Conservation (phyloP, 2,329 filamentous ascomycete genomes). For the Xylariaceae sp. region DNA sequence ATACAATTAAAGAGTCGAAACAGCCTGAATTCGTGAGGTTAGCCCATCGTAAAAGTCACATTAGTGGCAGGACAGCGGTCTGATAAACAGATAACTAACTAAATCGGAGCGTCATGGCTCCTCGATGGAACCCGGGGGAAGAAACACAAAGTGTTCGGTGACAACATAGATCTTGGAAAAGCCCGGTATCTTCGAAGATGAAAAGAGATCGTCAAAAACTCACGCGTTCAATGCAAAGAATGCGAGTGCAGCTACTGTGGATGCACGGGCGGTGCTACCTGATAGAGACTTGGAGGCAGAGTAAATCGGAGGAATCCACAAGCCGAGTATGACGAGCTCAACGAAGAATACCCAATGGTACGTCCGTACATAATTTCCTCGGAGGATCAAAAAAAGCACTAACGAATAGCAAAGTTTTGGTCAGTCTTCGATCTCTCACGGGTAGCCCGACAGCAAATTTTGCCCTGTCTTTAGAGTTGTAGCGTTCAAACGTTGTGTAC, state of each 20-base stretch:
- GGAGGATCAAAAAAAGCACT: slow-evolving; percentile 25
- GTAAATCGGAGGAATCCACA: slow-evolving; percentile 29
- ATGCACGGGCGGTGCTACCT: background rate
- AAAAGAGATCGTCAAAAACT: background rate
- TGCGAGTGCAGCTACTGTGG: slow-evolving; percentile 25
- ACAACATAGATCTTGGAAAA: too few species aligned
- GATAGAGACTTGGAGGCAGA: slow-evolving; percentile 15
- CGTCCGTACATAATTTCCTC: slow-evolving; percentile 32
- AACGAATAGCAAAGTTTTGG: too few species aligned
- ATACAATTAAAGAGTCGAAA: slow-evolving; percentile 35
- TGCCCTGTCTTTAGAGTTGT: too few species aligned
- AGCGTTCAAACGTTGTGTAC: too few species aligned
- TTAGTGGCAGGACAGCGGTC: too few species aligned
- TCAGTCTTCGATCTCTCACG: too few species aligned
- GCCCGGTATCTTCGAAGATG: background rate
- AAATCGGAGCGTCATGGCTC: too few species aligned
- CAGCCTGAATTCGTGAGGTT: slow-evolving; percentile 32
- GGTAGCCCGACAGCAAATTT: too few species aligned
- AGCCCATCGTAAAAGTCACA: too few species aligned
- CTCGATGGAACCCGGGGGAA: too few species aligned
- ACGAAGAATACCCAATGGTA: slow-evolving; percentile 35
- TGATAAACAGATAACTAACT: too few species aligned
- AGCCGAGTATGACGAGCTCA: slow-evolving; percentile 31
- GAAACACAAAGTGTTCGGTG: too few species aligned
- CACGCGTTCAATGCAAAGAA: slow-evolving; percentile 21